Evolutionary conservation across 148 eudicot genomes (phyloP), one percentile per base, ranked within the genome.

Genomic region (Chenopodium album): DNA sequence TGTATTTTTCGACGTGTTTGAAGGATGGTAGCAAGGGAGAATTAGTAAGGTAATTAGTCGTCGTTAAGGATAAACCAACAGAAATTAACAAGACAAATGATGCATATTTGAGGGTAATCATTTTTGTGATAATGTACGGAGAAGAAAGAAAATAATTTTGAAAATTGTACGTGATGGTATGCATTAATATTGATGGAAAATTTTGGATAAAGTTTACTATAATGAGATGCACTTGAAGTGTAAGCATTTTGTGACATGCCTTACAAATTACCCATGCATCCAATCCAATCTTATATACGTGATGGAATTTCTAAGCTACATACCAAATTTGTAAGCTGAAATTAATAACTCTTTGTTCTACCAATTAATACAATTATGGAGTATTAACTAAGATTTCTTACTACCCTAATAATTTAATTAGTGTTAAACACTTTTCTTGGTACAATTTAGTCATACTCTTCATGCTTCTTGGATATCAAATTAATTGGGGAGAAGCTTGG

Each of bases 181-280:
- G 41, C 46, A 23, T 32, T 19, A 76, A 71, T 37, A 76, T 75
- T 69, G 75, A 73, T 48, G 78, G 37, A 48, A 64, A 67, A 31
- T 67, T 34, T 62, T 28, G 34, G 29, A 32, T 22, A 54, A 32
- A 67, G 37, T 23, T 70, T 28, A 65, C 47, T 77, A 74, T 44
- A 77, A 68, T 9, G 26, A 76, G 54, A 65, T 69, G 90, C 87
- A 81, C 90, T 92, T 94, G 91, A 90, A 92, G 94, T 91, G 81
- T 28, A 92, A 90, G 98, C 85, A 80, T 83, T 76, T 74, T 78
- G 73, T 89, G 78, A 81, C 88, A 86, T 94, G 92, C 80, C 98
- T 92, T 94, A 86, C 88, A 94, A 90, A 93, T 78, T 84, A 94
- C 92, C 89, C 89, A 84, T 79, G 32, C 16, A 66, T 23, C n/a